These are phyloP conservation scores for Globisporangium acanthophoron DNA, from an alignment of 352 stramenopile species.

Conservation along the genomic window DNA sequence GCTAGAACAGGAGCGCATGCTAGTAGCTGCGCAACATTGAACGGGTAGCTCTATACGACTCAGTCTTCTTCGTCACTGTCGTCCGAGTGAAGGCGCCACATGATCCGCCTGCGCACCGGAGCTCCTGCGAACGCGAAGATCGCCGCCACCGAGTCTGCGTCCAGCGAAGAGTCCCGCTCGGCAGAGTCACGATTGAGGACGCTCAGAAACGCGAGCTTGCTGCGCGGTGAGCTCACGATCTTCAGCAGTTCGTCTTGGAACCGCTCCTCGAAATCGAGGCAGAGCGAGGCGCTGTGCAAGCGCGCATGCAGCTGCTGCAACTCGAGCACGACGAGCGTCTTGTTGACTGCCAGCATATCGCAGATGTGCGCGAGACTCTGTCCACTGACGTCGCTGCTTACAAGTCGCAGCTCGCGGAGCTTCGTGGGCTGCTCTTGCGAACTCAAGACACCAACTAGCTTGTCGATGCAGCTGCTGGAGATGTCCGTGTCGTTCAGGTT, in stretches of 20 bases:
- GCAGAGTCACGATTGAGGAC: background rate
- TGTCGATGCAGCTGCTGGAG: background rate
- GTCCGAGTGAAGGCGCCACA: background rate
- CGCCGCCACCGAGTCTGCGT: background rate
- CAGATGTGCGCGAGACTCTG: background rate
- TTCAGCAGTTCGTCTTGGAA: background rate
- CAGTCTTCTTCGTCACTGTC: background rate
- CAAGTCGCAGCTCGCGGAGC: slow-evolving; percentile 2
- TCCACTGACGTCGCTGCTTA: background rate
- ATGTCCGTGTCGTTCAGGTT: slow-evolving; percentile 5
- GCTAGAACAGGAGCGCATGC: background rate
- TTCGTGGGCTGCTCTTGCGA: background rate
- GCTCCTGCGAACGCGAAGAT: slow-evolving; percentile 2
- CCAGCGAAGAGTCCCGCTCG: background rate
- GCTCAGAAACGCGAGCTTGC: background rate
- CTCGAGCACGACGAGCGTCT: background rate
- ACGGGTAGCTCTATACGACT: too few species aligned
- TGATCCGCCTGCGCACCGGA: slow-evolving; percentile 1
- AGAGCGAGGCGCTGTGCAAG: background rate
- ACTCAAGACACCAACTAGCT: background rate
- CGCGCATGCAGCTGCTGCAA: background rate
- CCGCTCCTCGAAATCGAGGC: background rate
- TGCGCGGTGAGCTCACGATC: background rate
- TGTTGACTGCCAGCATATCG: slow-evolving; percentile 4
- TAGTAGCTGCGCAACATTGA: background rate